Evolutionary conservation across 1,284 basidiomycete species (phyloP), one percentile per base, ranked within the genome.

Genomic region (Papiliotrema nemorosa): DNA sequence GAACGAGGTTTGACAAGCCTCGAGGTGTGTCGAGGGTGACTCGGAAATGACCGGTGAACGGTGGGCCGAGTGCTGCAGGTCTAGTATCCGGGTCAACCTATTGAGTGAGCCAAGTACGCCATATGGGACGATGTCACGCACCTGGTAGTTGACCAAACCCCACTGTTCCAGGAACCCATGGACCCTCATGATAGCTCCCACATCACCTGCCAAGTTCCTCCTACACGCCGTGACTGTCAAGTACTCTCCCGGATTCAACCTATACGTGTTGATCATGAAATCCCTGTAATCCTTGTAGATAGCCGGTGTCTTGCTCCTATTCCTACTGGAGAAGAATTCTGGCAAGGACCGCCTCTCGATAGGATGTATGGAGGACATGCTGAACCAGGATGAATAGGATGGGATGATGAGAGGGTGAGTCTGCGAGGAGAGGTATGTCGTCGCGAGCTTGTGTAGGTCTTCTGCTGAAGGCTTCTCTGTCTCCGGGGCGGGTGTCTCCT

Each of bases 281-380:
- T 99, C 94, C 57, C 94, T 85, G 72, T 99, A 99, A 74, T 97
- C 94, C 75, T 97, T 98, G 81, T 98, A 99, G 60, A 97, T 90
- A 26, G 88, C 82, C 0, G 94, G 94, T 0, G 93, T 97, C 78
- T 99, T 99, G 59, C 86, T 88, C 61, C 94, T 78, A 73, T 96
- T 94, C 57, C 90, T 82, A 52, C 88, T 90, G 73, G 93, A 94
- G 82, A 99, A 99, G 81, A 97, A 99, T 76, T 99, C 94, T 36
- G 94, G 96, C 24, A 99, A 78, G 2, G 91, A 89, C 63, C 90
- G 85, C 56, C 86, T 83, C 74, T 99, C 94, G 59, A 98, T 87
- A 12, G 88, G 82, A 69, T 97, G 88, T 58, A 99, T 68, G 70
- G 87, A 86, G 49, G 87, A 83, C 82, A 97, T 90, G 75, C 92